Conservation (phyloP, 2,329 filamentous ascomycete species). For the Dothidotthia symphoricarpi region DNA sequence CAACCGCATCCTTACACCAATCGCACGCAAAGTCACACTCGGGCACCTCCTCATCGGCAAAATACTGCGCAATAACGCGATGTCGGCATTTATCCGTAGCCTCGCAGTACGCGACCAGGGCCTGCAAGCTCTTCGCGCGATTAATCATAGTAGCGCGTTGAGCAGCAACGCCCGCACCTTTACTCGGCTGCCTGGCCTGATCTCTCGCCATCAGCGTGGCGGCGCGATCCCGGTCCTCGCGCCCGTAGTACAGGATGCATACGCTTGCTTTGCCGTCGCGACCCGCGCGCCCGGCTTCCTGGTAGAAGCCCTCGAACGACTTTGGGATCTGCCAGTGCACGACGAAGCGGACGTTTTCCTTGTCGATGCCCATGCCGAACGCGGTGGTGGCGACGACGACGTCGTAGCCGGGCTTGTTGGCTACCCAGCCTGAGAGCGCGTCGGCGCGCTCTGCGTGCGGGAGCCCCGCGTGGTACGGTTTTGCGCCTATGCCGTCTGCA, state of each 20-base stretch:
- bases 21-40: conserved; percentile 51
- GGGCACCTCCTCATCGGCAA: conserved; percentile 35
- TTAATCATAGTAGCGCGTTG: conserved; percentile 41
- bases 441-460: conserved; percentile 66
- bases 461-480: conserved; percentile 71
- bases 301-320: conserved; percentile 93
- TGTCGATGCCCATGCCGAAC: conserved; percentile 98
- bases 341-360: conserved; percentile 90
- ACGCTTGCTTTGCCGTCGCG: conserved; percentile 83
- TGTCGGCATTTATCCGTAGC: conserved; percentile 72
- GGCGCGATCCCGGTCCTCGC: conserved; percentile 78
- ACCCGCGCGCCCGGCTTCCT: conserved; percentile 89
- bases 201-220: conserved; percentile 53
- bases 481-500: conserved; percentile 67
- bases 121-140: conserved; percentile 47
- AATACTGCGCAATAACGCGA: conserved; percentile 38
- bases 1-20: conserved; percentile 47
- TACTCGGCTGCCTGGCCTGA: conserved; percentile 50
- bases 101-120: conserved; percentile 80
- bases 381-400: conserved; percentile 94
- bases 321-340: conserved; percentile 93
- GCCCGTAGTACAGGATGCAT: conserved; percentile 88
- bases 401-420: conserved; percentile 73
- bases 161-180: conserved; percentile 36
- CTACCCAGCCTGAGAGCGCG: conserved; percentile 69